Conservation (phyloP, 1,284 basidiomycete genomes). For the Fomitopsis pinicola region DNA sequence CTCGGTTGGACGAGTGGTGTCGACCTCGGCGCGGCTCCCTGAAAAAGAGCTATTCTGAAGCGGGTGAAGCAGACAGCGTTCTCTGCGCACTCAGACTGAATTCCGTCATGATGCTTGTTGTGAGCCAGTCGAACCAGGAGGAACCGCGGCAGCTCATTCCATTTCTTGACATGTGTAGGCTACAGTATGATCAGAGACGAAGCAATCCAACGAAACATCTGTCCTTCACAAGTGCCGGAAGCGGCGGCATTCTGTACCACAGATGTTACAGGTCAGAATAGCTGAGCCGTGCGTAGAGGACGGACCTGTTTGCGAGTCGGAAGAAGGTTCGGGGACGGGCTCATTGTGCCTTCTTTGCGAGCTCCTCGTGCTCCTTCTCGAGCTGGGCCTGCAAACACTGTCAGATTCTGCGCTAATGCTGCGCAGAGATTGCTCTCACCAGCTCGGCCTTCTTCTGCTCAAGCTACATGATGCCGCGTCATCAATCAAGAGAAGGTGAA, state of each 20-base stretch:
- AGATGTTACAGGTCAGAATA: not conserved
- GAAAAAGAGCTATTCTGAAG: too few relatives aligned
- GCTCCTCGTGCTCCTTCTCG: conserved; percentile 34
- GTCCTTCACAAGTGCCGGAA: not conserved
- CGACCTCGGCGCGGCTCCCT: too few relatives aligned
- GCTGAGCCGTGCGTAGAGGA: not conserved
- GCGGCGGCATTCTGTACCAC: not conserved
- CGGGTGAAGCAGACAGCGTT: too few relatives aligned
- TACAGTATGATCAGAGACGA: not conserved
- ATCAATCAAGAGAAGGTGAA: not conserved
- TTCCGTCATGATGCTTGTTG: too few relatives aligned
- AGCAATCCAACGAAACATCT: not conserved
- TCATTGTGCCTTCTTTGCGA: conserved; percentile 1
- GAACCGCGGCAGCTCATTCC: not conserved
- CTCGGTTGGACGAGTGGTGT: too few relatives aligned
- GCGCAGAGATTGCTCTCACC: conserved; percentile 31
- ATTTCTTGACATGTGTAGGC: not conserved
- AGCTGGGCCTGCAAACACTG: conserved; percentile 26
- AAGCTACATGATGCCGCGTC: conserved; percentile 35
- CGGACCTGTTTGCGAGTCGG: not conserved
- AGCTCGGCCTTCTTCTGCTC: conserved; percentile 54
- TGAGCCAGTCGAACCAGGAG: too few relatives aligned
- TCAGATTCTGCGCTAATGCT: not conserved
- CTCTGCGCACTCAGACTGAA: too few relatives aligned
- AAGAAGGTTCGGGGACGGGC: not conserved